phyloP scores from a whole-genome alignment of 108 stramenopile species.

The Pinguiococcus pyrenoidosus region DNA sequence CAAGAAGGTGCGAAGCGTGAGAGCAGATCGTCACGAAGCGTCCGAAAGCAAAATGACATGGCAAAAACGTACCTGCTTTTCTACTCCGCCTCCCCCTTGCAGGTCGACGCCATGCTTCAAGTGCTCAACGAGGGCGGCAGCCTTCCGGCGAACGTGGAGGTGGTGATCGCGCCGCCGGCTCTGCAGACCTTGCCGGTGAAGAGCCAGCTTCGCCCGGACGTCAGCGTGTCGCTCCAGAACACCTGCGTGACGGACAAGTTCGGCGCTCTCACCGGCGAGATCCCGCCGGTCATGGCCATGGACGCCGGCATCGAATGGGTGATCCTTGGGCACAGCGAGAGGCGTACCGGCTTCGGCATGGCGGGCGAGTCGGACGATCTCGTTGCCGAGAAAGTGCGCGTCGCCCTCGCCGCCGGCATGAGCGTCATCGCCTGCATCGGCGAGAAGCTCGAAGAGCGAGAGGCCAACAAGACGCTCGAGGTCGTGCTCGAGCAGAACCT shows the following conservation, averaged over 20 bases:
- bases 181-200: slow-evolving; percentile 4
- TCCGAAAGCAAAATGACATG: too few relatives aligned
- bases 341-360: slow-evolving; percentile 74
- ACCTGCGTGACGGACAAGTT: slow-evolving; percentile 6
- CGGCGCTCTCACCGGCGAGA: slow-evolving; percentile 96
- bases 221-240: slow-evolving; percentile 16
- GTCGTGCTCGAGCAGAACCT: slow-evolving; percentile 50
- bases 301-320: slow-evolving; percentile 92
- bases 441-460: slow-evolving; percentile 94
- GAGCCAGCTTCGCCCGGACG: background rate
- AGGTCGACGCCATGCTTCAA: slow-evolving; percentile 12
- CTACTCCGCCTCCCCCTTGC: too few relatives aligned
- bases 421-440: slow-evolving; percentile 97
- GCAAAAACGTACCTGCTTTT: too few relatives aligned
- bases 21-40: slow-evolving; percentile 2
- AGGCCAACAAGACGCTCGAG: slow-evolving; percentile 69
- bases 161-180: slow-evolving; percentile 40
- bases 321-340: slow-evolving; percentile 93
- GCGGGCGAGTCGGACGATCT: slow-evolving; percentile 73
- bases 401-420: slow-evolving; percentile 81
- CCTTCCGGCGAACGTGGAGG: slow-evolving; percentile 38
- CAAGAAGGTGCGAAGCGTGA: slow-evolving; percentile 26
- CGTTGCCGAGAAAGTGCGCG: slow-evolving; percentile 85
- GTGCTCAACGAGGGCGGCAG: slow-evolving; percentile 32
- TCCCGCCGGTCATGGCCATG: slow-evolving; percentile 69